Base-by-base conservation (phyloP, 257 asterid species). In the Solanum okadae region DNA sequence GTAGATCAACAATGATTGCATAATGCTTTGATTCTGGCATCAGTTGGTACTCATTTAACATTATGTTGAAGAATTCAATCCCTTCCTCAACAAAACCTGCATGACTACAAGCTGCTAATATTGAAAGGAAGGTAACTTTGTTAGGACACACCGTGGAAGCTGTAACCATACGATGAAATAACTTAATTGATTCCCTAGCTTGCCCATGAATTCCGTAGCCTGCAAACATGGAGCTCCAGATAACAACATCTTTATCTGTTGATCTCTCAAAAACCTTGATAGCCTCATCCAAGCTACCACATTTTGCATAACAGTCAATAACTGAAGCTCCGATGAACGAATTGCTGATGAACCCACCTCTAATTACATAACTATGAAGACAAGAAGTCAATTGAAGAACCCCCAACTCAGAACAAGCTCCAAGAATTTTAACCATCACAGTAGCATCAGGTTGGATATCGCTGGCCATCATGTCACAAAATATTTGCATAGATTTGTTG, bases 211-310 rank as follows among this genome's bases (percentile, higher is more conserved):
- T 88, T 12, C 95, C 96, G 18, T 92, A 94, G 33, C 95, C 98
- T 83, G 96, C 92, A 73, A 96, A 83, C 98, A 95, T 94, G 4
- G 96, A 90, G 89, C 98, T 94, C 98, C 99, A 95, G 46, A 92
- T 84, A 11, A 94, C 95, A 29, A 95, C 90, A 67, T 95, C 99
- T 90, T 87, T 87, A 40, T 91, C 91, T 25, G 56, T 44, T 34
- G 84, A 88, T 72, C 84, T 89, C 2, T 59, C 38, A 40, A 95
- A 96, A 86, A 94, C 90, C 82, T 82, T 91, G 78, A 91, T 77
- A 25, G 99, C 93, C 46, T 89, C 90, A 10, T 89, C 92, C 90
- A 96, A 91, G 92, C 93, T 88, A 87, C 99, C 95, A 37, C 98
- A 94, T 93, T 96, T 95, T 61, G 98, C 94, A 15, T 96, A 94